Conservation (phyloP, 2,329 filamentous ascomycete genomes). For the Blastomyces silverae region DNA sequence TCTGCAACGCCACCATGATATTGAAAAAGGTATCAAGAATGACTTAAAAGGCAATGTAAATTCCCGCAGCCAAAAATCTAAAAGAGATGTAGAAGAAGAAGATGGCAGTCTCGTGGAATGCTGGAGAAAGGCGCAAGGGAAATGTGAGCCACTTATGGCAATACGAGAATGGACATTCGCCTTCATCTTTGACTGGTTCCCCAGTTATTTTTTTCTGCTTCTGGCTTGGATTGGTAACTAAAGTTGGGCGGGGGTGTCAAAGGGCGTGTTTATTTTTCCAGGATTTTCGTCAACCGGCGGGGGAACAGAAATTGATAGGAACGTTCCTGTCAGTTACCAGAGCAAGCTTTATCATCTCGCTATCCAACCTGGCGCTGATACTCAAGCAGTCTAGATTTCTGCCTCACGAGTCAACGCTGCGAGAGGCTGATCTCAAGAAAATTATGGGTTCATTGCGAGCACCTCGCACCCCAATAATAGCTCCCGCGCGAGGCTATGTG, state of each 20-base stretch:
- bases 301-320: neutral
- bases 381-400: no score
- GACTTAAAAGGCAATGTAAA: neutral
- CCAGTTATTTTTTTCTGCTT: neutral
- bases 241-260: neutral
- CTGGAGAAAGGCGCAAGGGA: neutral
- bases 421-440: neutral
- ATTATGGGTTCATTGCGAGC: neutral
- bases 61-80: neutral
- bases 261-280: neutral
- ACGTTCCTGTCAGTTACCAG: no score
- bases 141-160: neutral
- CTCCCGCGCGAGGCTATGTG: neutral
- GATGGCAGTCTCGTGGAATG: neutral
- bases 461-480: neutral
- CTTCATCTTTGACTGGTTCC: neutral
- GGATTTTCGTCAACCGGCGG: neutral
- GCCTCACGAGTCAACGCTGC: neutral
- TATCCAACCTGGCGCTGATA: neutral
- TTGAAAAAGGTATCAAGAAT: neutral
- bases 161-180: neutral
- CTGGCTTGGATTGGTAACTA: neutral
- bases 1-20: neutral
- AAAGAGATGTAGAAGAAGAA: neutral
- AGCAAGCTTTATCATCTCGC: no score